These are phyloP conservation scores for Pneumocystis oryctolagi DNA, from an alignment of 1,139 yeast genomes.

Conservation along the genomic window DNA sequence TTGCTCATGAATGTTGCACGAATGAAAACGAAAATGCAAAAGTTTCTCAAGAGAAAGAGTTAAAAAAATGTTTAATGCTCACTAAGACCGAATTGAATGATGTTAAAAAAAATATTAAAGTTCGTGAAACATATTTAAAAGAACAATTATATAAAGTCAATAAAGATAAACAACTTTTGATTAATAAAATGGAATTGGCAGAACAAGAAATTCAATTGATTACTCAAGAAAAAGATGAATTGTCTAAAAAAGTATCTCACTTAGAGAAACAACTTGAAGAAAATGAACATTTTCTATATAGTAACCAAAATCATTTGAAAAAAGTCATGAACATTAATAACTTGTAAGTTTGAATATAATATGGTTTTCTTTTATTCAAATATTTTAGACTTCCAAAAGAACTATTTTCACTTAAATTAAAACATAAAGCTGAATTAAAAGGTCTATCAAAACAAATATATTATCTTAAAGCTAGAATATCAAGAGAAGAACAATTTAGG, in stretches of 20 bases:
- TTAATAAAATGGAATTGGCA: not conserved
- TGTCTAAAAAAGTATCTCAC: not conserved
- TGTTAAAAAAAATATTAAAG: not conserved
- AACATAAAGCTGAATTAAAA: conserved; percentile 13
- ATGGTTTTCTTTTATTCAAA: not conserved
- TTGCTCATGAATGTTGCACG: not conserved
- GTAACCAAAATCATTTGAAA: not conserved
- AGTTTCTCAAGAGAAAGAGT: not conserved
- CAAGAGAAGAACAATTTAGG: conserved; percentile 13
- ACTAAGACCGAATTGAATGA: not conserved
- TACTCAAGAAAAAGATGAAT: not conserved
- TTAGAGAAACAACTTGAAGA: conserved; percentile 1
- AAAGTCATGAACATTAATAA: not conserved
- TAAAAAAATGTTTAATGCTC: not conserved
- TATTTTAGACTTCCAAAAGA: not conserved
- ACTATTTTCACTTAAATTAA: conserved; percentile 2
- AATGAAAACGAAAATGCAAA: not conserved
- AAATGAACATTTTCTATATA: conserved; percentile 2
- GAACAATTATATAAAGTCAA: not conserved
- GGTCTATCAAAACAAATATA: conserved; percentile 14
- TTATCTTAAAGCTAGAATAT: conserved; percentile 13
- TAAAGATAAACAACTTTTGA: not conserved
- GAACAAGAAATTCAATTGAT: not conserved
- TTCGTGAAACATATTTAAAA: not conserved
- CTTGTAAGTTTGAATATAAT: not conserved